Base-by-base conservation (phyloP, 805 yeast species). In the Starmera caribaea region DNA sequence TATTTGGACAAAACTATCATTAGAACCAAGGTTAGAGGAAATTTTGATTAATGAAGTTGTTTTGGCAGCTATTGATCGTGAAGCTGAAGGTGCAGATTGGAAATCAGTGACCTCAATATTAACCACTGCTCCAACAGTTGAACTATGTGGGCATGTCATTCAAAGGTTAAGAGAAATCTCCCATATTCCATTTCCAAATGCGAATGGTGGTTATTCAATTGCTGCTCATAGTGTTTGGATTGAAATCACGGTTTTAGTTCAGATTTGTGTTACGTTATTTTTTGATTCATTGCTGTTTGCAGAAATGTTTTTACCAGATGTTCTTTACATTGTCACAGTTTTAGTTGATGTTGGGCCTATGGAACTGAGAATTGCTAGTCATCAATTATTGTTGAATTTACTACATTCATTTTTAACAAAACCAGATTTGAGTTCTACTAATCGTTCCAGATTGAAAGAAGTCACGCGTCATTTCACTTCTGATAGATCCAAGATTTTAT, bases 41-140 rank as follows among this genome's bases (percentile, higher is more conserved):
- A 58, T 75, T 3, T 63, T 85, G 17, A 69, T 86, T 10, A 88
- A 83, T 45, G 96, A 85, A 50, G 74, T 83, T 16, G 74, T 85
- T 6, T 73, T 79, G 2, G 80, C 79, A 45, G 81, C 88, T 1
- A 71, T 84, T 47, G 92, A 83, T 46, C 75, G 80, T 51, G 82
- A 81, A 47, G 79, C 86, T n/a, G 86, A 81, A 47, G 82, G 80
- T 4, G 71, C 74, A 31, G 78, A 71, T 36, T 83, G 86, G 86
- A 68, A 70, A 15, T 73, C 71, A 36, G 70, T 79, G 6, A 69
- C 81, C 2, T 69, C 81, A 1, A 67, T 81, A n/a, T 63, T 86
- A 46, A 71, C 81, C 1, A 58, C 75, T 12, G 64, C 74, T 16
- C 88, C 95, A 3, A 78, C 90, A 1, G 65, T 79, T n/a, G 85